These are phyloP conservation scores for Aspergillus saccharolyticus DNA, from an alignment of 495 filamentous ascomycete genomes.

Conservation along the genomic window DNA sequence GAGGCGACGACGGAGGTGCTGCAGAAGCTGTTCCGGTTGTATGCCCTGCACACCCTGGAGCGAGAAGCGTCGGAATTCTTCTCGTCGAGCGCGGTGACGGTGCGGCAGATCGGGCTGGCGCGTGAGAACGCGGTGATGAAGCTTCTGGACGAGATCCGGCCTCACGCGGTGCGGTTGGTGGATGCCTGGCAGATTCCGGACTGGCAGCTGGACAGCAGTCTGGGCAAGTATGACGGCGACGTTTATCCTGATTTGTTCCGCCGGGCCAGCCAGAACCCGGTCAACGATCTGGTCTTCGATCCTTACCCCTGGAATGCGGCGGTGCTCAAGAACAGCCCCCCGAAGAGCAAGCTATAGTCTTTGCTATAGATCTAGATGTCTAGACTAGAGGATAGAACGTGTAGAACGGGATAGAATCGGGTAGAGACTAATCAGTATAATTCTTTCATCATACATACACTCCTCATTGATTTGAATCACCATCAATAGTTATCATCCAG, in stretches of 20 bases:
- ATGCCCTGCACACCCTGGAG: slow-evolving; percentile 61
- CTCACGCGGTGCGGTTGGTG: slow-evolving; percentile 60
- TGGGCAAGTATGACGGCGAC: slow-evolving; percentile 60
- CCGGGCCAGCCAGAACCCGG: slow-evolving; percentile 60
- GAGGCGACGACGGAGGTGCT: slow-evolving; percentile 47
- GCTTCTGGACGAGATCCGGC: slow-evolving; percentile 60
- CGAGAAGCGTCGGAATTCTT: slow-evolving; percentile 63
- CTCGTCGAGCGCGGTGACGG: slow-evolving; percentile 55
- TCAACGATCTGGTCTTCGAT: slow-evolving; percentile 61
- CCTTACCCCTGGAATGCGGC: slow-evolving; percentile 59
- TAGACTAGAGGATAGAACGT: slow-evolving; percentile 4
- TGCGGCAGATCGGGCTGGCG: slow-evolving; percentile 59
- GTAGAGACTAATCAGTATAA: no score
- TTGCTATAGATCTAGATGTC: slow-evolving; percentile 9
- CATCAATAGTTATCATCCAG: no score
- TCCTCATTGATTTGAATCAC: no score
- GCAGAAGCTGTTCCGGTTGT: slow-evolving; percentile 61
- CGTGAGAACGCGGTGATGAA: slow-evolving; percentile 57
- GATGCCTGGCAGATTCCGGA: slow-evolving; percentile 66
- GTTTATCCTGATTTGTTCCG: slow-evolving; percentile 68
- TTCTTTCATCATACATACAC: no score
- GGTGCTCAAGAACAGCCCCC: slow-evolving; percentile 48
- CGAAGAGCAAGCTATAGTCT: slow-evolving; percentile 38
- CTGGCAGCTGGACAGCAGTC: slow-evolving; percentile 61
- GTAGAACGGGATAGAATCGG: no score